phyloP scores from a whole-genome alignment of 1,284 basidiomycete species.

The Apiotrichum gracile region DNA sequence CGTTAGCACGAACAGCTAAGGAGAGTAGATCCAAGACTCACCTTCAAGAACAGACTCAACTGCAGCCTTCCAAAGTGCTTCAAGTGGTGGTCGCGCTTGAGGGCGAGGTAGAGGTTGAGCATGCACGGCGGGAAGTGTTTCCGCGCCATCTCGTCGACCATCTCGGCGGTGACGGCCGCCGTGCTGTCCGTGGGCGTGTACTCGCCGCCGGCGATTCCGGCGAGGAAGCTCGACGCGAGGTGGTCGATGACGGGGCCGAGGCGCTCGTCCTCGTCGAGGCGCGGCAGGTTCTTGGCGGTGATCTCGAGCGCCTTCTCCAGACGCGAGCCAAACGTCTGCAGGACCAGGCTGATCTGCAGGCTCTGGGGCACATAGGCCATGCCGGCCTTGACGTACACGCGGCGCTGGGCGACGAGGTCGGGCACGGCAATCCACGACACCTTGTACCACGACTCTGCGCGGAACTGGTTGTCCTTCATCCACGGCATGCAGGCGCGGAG shows the following conservation, averaged over 20 bases:
- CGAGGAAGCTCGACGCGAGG: conserved; percentile 87
- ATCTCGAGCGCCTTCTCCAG: conserved; percentile 77
- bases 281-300: conserved; percentile 81
- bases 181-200: conserved; percentile 49
- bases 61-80: conserved; percentile 90
- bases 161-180: conserved; percentile 73
- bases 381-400: conserved; percentile 71
- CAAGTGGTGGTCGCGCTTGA: conserved; percentile 75
- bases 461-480: conserved; percentile 46
- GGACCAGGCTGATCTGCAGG: conserved; percentile 80
- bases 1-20: conserved; percentile 5
- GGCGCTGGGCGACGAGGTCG: conserved; percentile 81
- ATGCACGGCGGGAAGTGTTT: conserved; percentile 96
- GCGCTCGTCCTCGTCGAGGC: conserved; percentile 93
- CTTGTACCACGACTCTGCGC: conserved; percentile 50
- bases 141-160: conserved; percentile 81
- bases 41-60: conserved; percentile 94
- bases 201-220: conserved; percentile 60
- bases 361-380: conserved; percentile 82
- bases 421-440: conserved; percentile 81
- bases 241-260: conserved; percentile 86
- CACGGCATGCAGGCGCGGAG: conserved; percentile 33
- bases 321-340: conserved; percentile 74
- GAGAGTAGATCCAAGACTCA: conserved; percentile 37
- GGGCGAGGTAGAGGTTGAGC: conserved; percentile 77